A percentile compares a stretch with the other conserved stretches of the same genome.
Conservation (phyloP, 345 rosid species). For the Eucalyptus decipiens region DNA sequence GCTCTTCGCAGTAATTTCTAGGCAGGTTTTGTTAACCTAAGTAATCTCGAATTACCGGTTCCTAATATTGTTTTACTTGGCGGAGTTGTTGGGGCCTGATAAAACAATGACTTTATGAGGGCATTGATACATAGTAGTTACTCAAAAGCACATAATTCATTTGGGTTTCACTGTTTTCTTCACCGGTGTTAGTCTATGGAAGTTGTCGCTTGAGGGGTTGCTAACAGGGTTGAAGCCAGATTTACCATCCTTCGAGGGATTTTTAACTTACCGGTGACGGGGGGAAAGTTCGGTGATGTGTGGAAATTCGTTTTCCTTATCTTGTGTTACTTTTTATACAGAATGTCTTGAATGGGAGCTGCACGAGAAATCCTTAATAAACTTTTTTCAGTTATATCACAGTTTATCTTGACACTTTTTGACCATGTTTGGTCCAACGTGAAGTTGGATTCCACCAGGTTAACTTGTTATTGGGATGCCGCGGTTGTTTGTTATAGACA, state of each 20-base stretch:
- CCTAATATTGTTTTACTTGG: neutral
- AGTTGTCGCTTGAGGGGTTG: neutral
- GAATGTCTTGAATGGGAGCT: neutral
- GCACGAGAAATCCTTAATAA: neutral
- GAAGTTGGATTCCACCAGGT: neutral
- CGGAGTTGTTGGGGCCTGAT: neutral
- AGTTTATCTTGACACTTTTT: neutral
- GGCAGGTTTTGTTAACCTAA: neutral
- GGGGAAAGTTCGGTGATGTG: neutral
- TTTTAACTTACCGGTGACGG: neutral
- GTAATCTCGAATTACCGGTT: neutral
- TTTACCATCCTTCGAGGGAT: neutral
- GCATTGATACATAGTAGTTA: neutral
- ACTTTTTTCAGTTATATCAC: neutral
- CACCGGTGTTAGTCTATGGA: neutral
- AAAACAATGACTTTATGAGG: neutral
- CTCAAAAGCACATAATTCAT: neutral
- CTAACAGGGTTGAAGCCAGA: neutral
- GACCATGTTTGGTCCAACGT: neutral
- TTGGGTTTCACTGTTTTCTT: neutral
- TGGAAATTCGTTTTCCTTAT: neutral
- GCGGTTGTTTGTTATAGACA: neutral
- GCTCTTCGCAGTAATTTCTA: neutral
- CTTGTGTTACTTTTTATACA: neutral
- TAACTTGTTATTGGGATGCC: neutral